Base-by-base conservation (phyloP, 306 rosid genomes). In the Sicyos edulis region DNA sequence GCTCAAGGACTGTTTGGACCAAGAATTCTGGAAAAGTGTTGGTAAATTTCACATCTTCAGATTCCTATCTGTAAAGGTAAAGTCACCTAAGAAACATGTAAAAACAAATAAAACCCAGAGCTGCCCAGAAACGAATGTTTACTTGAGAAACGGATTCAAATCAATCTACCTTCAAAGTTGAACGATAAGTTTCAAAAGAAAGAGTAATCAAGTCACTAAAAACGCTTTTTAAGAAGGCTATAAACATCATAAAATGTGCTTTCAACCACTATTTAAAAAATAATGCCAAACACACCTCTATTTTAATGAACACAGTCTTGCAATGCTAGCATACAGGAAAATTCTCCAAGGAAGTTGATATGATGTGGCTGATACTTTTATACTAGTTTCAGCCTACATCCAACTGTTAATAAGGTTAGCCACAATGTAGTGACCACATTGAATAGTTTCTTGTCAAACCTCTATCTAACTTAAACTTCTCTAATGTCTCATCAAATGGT, bases 381-480 rank as follows among this genome's bases (percentile, higher is more conserved):
- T 47, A 50, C 16, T 14, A 40, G 14, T 45, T 45, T 45, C 50
- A 45, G 13, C 50, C 9, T 45, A 45, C 50, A 45, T 45, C 50
- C 50, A 45, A 44, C 49, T 10, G 2, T 44, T 44, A 8, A 44
- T 1, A 44, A 2, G 50, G 14, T 10, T 13, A 45, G 50, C 13
- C 12, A 45, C 50, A 10, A 45, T 45, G 4, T 9, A 10, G 50
- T 10, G 50, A 10, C 14, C 13, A 45, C 14, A 9, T 10, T 40
- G 45, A 40, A 40, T 40, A 40, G 45, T 40, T 40, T 40, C 45
- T 7, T 10, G 14, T 10, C 6, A 40, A 40, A 0, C 26, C 34
- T 42, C 71, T 20, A 65, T 42, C 54, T 20, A 65, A 10, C 32
- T 66, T 66, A 45, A 67, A 45, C 72, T 67, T 67, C 34, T 47